A percentile compares a stretch with the other conserved stretches of the same genome.
phyloP scores from a whole-genome alignment of 306 rosid genomes.

The Datisca glomerata region DNA sequence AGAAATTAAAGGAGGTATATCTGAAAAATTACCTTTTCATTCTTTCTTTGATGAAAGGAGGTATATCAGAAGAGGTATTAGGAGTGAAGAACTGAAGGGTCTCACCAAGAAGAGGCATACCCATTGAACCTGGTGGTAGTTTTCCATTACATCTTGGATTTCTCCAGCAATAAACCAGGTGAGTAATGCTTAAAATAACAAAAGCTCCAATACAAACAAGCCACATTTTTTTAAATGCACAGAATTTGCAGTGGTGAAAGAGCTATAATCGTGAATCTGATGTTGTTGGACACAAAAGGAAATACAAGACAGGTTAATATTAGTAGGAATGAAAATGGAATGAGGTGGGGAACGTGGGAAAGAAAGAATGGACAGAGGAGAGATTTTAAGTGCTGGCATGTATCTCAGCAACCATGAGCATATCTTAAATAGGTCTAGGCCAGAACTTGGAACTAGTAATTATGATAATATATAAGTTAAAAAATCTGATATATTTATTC shows the following conservation, averaged over 20 bases:
- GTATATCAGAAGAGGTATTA: conserved; percentile 58
- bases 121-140: conserved; percentile 99
- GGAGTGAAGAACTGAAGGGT: conserved; percentile 80
- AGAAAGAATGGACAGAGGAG: conserved; percentile 34
- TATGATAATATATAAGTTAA: conserved; percentile 28
- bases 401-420: conserved; percentile 30
- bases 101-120: conserved; percentile 88
- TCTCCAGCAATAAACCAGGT: conserved; percentile 79
- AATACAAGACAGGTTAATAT: conserved; percentile 13
- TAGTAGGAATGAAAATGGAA: conserved; percentile 13
- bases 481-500: too few relatives aligned
- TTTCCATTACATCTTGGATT: conserved; percentile 72
- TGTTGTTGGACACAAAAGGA: conserved; percentile 7
- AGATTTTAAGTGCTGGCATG: conserved; percentile 64
- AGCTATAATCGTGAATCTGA: conserved; percentile 16
- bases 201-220: conserved; percentile 39
- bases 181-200: conserved; percentile 39
- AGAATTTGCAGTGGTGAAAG: conserved; percentile 13
- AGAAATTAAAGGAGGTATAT: not conserved
- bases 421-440: conserved; percentile 64
- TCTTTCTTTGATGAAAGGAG: conserved; percentile 83
- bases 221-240: conserved; percentile 49
- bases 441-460: conserved; percentile 20
- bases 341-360: conserved; percentile 29
- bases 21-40: conserved; percentile 45